Evolutionary conservation across 2,329 filamentous ascomycete genomes (phyloP).

Genomic region (Aspergillus sp.): DNA sequence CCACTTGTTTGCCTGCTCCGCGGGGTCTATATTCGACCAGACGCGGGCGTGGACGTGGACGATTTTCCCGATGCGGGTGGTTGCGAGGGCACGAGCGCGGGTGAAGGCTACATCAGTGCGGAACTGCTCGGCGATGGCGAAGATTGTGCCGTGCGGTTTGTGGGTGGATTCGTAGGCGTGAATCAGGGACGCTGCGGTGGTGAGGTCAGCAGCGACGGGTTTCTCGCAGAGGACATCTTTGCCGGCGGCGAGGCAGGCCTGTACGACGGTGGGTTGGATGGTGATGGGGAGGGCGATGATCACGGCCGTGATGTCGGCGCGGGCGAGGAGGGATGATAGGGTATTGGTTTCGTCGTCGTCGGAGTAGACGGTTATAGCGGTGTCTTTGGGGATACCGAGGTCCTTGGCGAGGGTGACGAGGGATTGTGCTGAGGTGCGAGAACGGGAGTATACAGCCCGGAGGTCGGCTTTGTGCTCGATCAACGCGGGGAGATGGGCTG

Average conservation of each 20-base stretch:
- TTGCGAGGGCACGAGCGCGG: neutral
- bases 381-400: neutral
- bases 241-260: slow-evolving; percentile 1
- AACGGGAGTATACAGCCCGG: slow-evolving; percentile 2
- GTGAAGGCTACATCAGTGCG: slow-evolving; percentile 1
- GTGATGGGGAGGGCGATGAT: slow-evolving; percentile 2
- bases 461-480: slow-evolving; percentile 1
- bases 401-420: neutral
- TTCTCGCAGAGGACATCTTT: slow-evolving; percentile 10
- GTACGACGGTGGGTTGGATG: neutral
- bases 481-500: neutral
- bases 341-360: neutral
- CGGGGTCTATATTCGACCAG: neutral
- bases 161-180: neutral
- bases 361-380: neutral
- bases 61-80: neutral
- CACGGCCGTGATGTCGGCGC: neutral
- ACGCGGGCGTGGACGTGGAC: neutral
- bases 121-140: slow-evolving; percentile 7
- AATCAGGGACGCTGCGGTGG: neutral
- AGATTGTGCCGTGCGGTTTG: neutral
- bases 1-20: neutral
- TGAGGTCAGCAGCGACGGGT: slow-evolving; percentile 1
- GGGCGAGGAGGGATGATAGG: neutral
- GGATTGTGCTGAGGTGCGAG: neutral